phyloP scores from a whole-genome alignment of 129 eudicot species.

The carrot (Daucus carota) region DH1_v3.0 NC_030381.2:20680501-20681000 shows the following conservation, averaged over 20 bases:
- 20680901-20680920: background rate
- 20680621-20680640: too few species aligned
- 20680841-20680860: background rate
- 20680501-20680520: too few species aligned
- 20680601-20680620: too few species aligned
- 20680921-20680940: background rate
- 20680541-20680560: too few species aligned
- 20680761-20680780: background rate
- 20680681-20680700: too few species aligned
- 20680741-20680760: background rate
- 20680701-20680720: background rate
- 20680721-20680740: background rate
- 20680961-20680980: background rate
- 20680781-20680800: background rate
- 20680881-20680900: constrained; percentile 6
- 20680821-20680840: background rate
- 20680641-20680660: too few species aligned
- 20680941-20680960: background rate
- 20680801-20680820: background rate
- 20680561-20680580: too few species aligned
- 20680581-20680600: too few species aligned
- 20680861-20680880: background rate
- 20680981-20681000: background rate
- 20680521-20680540: too few species aligned
- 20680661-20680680: too few species aligned